phyloP scores from a whole-genome alignment of 192 early-diverging fungal species.

The Podila verticillata region DNA sequence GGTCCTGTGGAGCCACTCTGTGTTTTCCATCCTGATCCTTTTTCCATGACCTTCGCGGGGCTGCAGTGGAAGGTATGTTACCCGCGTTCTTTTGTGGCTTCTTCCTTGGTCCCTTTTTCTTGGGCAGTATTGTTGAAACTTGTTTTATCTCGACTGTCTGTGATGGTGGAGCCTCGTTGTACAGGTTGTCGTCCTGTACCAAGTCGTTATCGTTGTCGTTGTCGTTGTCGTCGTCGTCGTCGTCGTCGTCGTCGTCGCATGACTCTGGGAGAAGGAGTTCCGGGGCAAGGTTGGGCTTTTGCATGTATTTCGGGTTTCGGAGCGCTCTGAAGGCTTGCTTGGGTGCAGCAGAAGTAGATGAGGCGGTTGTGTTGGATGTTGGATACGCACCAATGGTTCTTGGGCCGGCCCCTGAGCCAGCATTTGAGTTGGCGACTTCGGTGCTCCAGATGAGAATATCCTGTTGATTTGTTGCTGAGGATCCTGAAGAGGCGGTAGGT shows the following conservation, averaged over 20 bases:
- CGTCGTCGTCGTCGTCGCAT: neutral
- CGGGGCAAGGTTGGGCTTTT: constrained; percentile 8
- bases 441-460: constrained; percentile 46
- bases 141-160: too few relatives aligned
- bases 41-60: constrained; percentile 15
- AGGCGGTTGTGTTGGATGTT: constrained; percentile 18
- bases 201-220: too few relatives aligned
- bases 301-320: constrained; percentile 30
- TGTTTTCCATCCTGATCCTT: constrained; percentile 1
- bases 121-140: neutral
- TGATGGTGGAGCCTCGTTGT: neutral
- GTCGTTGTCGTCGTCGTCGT: neutral
- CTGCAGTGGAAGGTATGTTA: neutral
- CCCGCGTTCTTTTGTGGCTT: neutral
- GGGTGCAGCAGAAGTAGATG: neutral
- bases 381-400: constrained; percentile 12
- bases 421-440: constrained; percentile 33
- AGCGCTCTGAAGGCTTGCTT: constrained; percentile 19
- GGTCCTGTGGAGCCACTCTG: neutral
- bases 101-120: neutral
- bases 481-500: neutral
- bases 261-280: neutral
- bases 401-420: neutral
- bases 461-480: constrained; percentile 1
- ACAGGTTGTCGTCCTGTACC: neutral